phyloP scores from a whole-genome alignment of 495 filamentous ascomycete species.

The Niebla homalea region DNA sequence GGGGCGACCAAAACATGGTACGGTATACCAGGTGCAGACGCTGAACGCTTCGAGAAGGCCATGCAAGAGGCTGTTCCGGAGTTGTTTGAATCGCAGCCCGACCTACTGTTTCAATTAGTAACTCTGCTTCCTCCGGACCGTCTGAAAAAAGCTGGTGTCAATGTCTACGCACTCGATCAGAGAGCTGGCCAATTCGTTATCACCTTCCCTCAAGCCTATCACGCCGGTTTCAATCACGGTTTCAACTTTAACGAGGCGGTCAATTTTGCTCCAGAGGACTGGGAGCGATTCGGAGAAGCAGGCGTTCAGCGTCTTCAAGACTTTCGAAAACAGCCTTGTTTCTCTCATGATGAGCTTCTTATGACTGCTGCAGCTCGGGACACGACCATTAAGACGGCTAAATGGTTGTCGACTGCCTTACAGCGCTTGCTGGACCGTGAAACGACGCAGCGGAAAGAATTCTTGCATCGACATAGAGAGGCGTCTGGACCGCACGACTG shows the following conservation, averaged over 20 bases:
- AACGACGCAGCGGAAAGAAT: slow-evolving; percentile 48
- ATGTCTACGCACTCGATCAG: slow-evolving; percentile 87
- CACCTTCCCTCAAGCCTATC: slow-evolving; percentile 86
- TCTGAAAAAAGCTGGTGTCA: slow-evolving; percentile 85
- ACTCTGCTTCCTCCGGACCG: slow-evolving; percentile 89
- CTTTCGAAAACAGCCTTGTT: slow-evolving; percentile 86
- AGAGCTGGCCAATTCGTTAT: slow-evolving; percentile 92
- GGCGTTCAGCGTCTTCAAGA: slow-evolving; percentile 77
- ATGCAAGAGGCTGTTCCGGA: slow-evolving; percentile 94
- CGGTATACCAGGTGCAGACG: slow-evolving; percentile 87
- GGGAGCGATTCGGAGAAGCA: slow-evolving; percentile 83
- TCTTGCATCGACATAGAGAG: slow-evolving; percentile 51
- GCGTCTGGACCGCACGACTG: slow-evolving; percentile 32
- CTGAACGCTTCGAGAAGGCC: slow-evolving; percentile 84
- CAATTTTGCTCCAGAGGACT: slow-evolving; percentile 94
- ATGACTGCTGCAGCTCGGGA: slow-evolving; percentile 72
- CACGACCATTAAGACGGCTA: slow-evolving; percentile 79
- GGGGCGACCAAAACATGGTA: slow-evolving; percentile 99
- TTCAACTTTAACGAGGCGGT: slow-evolving; percentile 99
- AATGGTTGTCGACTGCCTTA: slow-evolving; percentile 84
- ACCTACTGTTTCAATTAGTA: slow-evolving; percentile 92
- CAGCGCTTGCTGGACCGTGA: slow-evolving; percentile 65
- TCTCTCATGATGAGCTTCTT: slow-evolving; percentile 94
- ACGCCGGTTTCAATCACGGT: slow-evolving; percentile 86
- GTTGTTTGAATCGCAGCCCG: slow-evolving; percentile 91